Evolutionary conservation across 2,329 filamentous ascomycete species (phyloP), one percentile per base, ranked within the genome.

Genomic region (Alternaria sp.): DNA sequence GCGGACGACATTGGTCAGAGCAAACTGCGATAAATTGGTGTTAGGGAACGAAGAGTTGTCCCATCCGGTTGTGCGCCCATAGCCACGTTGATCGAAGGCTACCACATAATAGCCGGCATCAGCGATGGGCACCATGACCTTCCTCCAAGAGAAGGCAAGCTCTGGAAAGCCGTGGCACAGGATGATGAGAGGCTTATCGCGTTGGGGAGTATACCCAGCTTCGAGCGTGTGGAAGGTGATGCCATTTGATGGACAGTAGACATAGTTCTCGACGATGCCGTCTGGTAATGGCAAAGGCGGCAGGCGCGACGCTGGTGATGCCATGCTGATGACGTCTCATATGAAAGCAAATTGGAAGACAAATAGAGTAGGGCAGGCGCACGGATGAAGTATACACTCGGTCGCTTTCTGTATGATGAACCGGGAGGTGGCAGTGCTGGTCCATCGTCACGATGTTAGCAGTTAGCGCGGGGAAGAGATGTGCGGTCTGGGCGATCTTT

Each of bases 81-180:
- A 91, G 8, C 89, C 90, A 52, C 90, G 85, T 70, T 90, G 88
- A 70, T 92, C 90, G 36, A 87, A 87, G 1, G 90, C 89, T 2
- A 91, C 86, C 57, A 89, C 88, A 72, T 89, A 85, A 77, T 88
- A 91, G 26, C 89, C 89, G 6, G 84, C 82, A 0, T 79, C 77
- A 6, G 89, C 87, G n/a, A 92, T 81, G 0, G 80, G 74, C 7
- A 85, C 84, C 70, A 92, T 83, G 36, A 91, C 79, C 59, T 88
- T 87, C 55, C 89, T 86, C 89, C 89, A 92, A 50, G 89, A 91
- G 75, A 86, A 92, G 26, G 90, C 88, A 3, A 92, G 81, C 72
- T 91, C 89, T 2, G 90, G 90, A 66, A 87, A 92, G 40, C 90
- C 90, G 76, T 91, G 89, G 51, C 87, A 84, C 52, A 90, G 85